Evolutionary conservation across 306 rosid species (phyloP).

Genomic region (Cucumis melo): DNA sequence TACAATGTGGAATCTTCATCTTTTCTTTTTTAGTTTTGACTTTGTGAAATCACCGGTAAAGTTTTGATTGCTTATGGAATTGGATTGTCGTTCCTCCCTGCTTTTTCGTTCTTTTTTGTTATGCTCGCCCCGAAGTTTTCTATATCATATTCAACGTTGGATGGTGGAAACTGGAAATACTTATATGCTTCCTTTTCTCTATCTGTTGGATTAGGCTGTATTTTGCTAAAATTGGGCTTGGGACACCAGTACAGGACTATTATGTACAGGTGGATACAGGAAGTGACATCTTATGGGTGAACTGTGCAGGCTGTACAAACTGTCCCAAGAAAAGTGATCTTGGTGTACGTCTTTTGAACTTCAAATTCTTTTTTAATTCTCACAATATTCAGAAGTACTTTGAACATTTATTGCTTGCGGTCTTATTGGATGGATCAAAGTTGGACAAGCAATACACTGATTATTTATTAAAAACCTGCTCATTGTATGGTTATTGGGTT

Average conservation of each 20-base stretch:
- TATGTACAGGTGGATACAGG: conserved; percentile 95
- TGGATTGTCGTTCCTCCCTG: neutral
- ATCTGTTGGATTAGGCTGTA: conserved; percentile 45
- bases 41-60: neutral
- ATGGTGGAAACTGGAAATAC: conserved; percentile 13
- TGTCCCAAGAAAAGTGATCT: conserved; percentile 62
- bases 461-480: neutral
- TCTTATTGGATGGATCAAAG: conserved; percentile 7
- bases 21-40: neutral
- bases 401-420: neutral
- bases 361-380: neutral
- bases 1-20: neutral
- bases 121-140: neutral
- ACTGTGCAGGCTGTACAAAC: conserved; percentile 44
- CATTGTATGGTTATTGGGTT: conserved; percentile 19
- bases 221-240: conserved; percentile 62
- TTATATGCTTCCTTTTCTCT: neutral
- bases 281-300: conserved; percentile 87
- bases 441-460: conserved; percentile 8
- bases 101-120: neutral
- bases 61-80: neutral
- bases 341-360: conserved; percentile 43
- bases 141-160: neutral
- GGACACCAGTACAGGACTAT: conserved; percentile 62
- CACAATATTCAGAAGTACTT: neutral